Percentiles rank a stretch among this genome's conserved stretches.
Conservation (phyloP, 2,329 filamentous ascomycete genomes). For the Gaeumannomyces sp. region DNA sequence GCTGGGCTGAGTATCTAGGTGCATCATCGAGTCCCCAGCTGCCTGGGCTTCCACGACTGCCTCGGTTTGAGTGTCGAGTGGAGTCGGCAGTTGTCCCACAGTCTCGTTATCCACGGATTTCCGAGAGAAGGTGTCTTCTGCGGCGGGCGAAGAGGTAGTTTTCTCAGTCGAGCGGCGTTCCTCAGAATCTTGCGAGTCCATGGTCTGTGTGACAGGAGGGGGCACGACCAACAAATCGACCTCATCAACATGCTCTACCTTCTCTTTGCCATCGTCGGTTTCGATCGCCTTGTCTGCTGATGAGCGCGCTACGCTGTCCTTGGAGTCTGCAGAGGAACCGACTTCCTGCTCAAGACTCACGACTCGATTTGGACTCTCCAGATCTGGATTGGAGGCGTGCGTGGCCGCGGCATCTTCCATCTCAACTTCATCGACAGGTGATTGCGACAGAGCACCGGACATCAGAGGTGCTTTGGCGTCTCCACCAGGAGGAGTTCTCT, state of each 20-base stretch:
- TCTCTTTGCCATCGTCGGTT: background rate
- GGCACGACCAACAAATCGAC: background rate
- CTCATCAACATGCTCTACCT: background rate
- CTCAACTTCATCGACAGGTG: no score
- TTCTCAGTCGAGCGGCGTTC: background rate
- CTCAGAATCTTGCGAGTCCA: background rate
- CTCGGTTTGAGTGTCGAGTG: slow-evolving; percentile 12
- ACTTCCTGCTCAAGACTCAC: background rate
- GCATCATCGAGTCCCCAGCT: slow-evolving; percentile 1
- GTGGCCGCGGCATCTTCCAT: no score
- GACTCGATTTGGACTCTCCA: no score
- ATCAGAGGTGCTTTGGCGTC: no score
- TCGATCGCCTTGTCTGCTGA: background rate
- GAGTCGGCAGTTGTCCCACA: slow-evolving; percentile 11
- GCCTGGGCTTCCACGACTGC: background rate
- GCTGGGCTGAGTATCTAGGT: background rate
- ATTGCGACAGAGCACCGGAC: no score
- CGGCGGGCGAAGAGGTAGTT: background rate
- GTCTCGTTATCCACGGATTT: background rate
- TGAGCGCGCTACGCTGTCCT: background rate
- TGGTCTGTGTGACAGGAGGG: background rate
- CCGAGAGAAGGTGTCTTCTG: background rate
- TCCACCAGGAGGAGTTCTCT: no score
- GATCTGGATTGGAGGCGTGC: no score
- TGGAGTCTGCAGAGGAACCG: no score